Evolutionary conservation across 345 rosid species (phyloP), one percentile per base, ranked within the genome.

Genomic region (Arabidopsis suecica): DNA sequence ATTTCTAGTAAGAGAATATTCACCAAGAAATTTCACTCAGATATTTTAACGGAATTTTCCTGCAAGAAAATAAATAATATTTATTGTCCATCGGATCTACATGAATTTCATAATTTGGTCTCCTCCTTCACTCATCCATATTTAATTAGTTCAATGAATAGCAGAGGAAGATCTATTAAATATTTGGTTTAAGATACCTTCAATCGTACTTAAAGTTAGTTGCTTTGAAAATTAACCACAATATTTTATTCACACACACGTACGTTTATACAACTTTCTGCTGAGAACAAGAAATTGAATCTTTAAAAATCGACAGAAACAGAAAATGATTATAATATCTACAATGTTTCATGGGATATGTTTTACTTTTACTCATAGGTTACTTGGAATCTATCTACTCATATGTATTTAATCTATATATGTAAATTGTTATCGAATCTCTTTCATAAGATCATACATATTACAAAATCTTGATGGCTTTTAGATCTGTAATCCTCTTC

Each of bases 131-230:
- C 16, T 44, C 14, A 56, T 76, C 32, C 51, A 45, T 76, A 55
- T 16, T 61, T 47, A 44, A 63, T 44, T 54, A 63, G 53, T 69
- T 47, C 16, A 74, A 36, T 58, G 33, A 66, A 65, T 8, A 57
- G 9, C 30, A 62, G 12, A 62, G 33, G 42, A 61, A 76, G 34
- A 45, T 69, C 45, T 10, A 64, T 70, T 53, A 44, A 70, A 45
- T 56, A 54, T 56, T 61, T 16, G 41, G 70, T 62, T 76, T 57
- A 71, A 70, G 71, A 71, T 78, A 51, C 45, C 81, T 78, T 78
- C 68, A 63, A 32, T 41, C 65, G 40, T 71, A 78, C 77, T 16
- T 78, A 78, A 72, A 78, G 77, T 72, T 72, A 61, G 73, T 66
- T 72, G 77, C 81, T 78, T 72, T 42, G 47, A 59, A 72, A 65